Evolutionary conservation across 176 grass and related monocot genomes (phyloP).

Genomic region (Aegilops sharonensis): DNA sequence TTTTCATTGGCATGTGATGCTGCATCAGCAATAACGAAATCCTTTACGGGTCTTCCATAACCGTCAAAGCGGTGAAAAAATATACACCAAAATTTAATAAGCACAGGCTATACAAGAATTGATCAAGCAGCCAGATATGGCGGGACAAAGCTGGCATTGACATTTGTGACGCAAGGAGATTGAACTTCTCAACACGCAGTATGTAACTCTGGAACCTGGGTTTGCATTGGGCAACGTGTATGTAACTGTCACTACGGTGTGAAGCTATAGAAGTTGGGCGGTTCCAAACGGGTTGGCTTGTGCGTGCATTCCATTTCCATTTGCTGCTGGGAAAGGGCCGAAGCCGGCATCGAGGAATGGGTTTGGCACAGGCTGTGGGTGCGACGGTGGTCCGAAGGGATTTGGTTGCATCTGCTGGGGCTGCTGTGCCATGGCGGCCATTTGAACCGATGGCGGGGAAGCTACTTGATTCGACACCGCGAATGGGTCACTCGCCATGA

Average conservation of each 20-base stretch:
- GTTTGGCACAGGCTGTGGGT: constrained; percentile 38
- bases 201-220: constrained; percentile 9
- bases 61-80: neutral
- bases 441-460: constrained; percentile 71
- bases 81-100: constrained; percentile 3
- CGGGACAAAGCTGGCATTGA: constrained; percentile 4
- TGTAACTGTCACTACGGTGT: neutral
- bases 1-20: neutral
- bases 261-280: constrained; percentile 44
- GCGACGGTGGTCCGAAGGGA: constrained; percentile 42
- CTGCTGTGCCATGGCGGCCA: constrained; percentile 54
- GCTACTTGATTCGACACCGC: constrained; percentile 56
- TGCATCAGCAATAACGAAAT: constrained; percentile 4
- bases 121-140: constrained; percentile 26
- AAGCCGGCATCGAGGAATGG: constrained; percentile 64
- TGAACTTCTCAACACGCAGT: neutral
- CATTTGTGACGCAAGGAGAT: constrained; percentile 1
- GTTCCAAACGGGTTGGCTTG: constrained; percentile 56
- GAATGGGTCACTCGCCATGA: constrained; percentile 77
- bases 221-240: neutral
- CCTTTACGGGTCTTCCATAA: constrained; percentile 17
- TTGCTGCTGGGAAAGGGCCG: constrained; percentile 46
- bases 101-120: constrained; percentile 33
- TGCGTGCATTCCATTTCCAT: constrained; percentile 38
- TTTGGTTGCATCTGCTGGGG: constrained; percentile 65